These are phyloP conservation scores for Gossypium stocksii DNA, from an alignment of 345 rosid genomes.

Conservation along the genomic window DNA sequence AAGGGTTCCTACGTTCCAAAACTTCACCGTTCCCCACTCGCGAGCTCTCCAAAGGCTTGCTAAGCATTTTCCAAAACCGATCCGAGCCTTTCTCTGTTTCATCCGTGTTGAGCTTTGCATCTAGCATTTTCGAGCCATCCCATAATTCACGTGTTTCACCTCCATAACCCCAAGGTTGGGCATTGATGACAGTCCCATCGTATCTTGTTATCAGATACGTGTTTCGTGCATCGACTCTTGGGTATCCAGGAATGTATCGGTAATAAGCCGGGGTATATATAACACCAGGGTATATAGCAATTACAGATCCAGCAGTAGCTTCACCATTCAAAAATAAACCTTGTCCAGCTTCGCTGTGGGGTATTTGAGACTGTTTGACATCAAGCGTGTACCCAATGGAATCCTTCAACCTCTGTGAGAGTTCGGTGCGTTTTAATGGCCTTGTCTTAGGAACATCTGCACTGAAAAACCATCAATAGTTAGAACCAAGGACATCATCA, in stretches of 20 bases:
- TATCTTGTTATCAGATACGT: conserved; percentile 77
- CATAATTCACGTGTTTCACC: conserved; percentile 57
- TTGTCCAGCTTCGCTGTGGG: conserved; percentile 66
- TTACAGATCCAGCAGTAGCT: conserved; percentile 72
- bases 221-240: conserved; percentile 59
- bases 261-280: conserved; percentile 68
- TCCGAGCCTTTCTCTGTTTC: conserved; percentile 48
- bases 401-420: conserved; percentile 61
- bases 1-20: conserved; percentile 78
- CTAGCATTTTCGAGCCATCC: conserved; percentile 40
- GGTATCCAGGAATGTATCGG: conserved; percentile 77
- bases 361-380: conserved; percentile 61
- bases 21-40: conserved; percentile 29
- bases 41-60: conserved; percentile 56
- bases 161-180: conserved; percentile 84
- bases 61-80: conserved; percentile 61
- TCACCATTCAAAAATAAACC: conserved; percentile 77
- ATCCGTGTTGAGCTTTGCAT: conserved; percentile 23
- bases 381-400: conserved; percentile 55
- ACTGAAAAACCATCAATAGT: conserved; percentile 51
- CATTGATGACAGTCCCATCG: conserved; percentile 74
- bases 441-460: conserved; percentile 68
- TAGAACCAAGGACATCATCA: conserved; percentile 18
- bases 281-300: conserved; percentile 87
- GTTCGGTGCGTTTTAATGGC: conserved; percentile 47